Conservation (phyloP, 805 yeast genomes). For the Cyberlindnera saturnus region DNA sequence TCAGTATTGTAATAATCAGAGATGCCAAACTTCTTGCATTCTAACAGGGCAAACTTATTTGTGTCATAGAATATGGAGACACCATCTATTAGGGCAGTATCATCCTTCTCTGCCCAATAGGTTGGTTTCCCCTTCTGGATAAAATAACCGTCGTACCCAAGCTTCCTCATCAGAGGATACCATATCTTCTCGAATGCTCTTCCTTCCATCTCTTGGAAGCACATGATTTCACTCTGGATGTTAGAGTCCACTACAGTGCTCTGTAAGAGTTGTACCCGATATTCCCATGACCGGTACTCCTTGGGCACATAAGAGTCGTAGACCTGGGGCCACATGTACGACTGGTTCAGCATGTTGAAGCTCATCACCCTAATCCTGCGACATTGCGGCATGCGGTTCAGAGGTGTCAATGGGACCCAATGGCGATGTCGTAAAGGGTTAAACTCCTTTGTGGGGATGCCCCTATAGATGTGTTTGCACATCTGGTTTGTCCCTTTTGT, state of each 20-base stretch:
- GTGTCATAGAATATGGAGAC: constrained; percentile 48
- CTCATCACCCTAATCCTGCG: constrained; percentile 30
- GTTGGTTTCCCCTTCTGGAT: constrained; percentile 44
- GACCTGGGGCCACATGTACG: constrained; percentile 55
- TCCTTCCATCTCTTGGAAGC: constrained; percentile 48
- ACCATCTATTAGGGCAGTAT: constrained; percentile 45
- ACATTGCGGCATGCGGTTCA: background rate
- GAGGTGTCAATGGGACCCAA: constrained; percentile 10
- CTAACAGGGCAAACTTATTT: constrained; percentile 38
- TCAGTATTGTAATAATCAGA: constrained; percentile 14
- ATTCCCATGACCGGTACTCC: constrained; percentile 41
- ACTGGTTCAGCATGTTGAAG: constrained; percentile 43
- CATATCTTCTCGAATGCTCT: constrained; percentile 35
- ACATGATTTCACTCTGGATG: constrained; percentile 48
- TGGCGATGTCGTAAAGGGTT: constrained; percentile 14
- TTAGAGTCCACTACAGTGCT: constrained; percentile 27
- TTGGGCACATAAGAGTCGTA: constrained; percentile 45
- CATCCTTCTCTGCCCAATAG: constrained; percentile 43
- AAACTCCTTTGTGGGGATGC: background rate
- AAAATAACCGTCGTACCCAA: constrained; percentile 41
- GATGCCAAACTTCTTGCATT: constrained; percentile 29
- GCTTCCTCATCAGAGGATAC: constrained; percentile 27
- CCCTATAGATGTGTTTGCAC: background rate
- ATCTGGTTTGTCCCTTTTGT: background rate
- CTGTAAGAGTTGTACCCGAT: constrained; percentile 39